phyloP scores from a whole-genome alignment of 106 monocot species.

The Dendrobium catenatum region DNA sequence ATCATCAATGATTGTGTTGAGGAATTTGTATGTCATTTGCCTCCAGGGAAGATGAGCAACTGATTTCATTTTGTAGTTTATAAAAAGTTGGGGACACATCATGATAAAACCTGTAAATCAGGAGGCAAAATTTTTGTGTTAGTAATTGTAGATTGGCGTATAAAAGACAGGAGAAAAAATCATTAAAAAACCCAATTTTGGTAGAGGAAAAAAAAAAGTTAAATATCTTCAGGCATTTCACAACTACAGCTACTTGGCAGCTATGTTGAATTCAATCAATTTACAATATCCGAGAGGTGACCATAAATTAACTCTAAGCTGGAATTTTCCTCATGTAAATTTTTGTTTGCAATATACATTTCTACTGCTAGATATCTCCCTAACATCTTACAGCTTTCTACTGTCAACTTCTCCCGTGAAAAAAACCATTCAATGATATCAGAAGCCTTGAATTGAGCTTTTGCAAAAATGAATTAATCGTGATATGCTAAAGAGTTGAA shows the following conservation, averaged over 20 bases:
- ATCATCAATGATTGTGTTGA: constrained; percentile 94
- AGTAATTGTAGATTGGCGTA: neutral
- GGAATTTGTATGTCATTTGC: constrained; percentile 99
- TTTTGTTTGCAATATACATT: neutral
- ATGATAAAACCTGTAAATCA: constrained; percentile 80
- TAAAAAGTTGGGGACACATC: constrained; percentile 98
- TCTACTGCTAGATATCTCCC: neutral
- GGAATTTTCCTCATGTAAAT: no score
- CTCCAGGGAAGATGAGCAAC: constrained; percentile 98
- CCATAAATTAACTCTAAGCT: no score
- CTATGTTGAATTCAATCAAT: no score
- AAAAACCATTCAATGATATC: neutral
- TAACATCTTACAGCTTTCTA: neutral
- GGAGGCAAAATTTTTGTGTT: neutral
- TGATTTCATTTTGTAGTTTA: constrained; percentile 92
- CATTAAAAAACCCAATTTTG: no score
- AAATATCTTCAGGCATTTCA: no score
- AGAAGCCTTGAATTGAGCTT: neutral
- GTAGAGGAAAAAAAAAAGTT: no score
- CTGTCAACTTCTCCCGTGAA: neutral
- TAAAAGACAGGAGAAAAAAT: neutral
- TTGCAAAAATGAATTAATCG: neutral
- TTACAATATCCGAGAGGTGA: no score
- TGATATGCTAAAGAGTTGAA: neutral
- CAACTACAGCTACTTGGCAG: no score